Conservation (phyloP, 1,139 yeast species). For the Eremothecium gossypii region DNA sequence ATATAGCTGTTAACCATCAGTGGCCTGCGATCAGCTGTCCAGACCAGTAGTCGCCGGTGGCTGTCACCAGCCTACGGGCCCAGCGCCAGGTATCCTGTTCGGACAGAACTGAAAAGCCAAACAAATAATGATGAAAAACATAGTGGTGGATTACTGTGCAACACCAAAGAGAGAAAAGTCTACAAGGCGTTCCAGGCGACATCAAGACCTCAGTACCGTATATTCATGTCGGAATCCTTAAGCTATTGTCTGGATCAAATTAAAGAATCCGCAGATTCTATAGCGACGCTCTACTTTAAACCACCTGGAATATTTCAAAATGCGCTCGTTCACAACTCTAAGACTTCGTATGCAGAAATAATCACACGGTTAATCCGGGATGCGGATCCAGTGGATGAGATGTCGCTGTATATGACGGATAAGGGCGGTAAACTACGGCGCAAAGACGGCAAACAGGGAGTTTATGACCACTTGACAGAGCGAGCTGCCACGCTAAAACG, state of each 20-base stretch:
- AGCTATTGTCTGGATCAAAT: conserved; percentile 24
- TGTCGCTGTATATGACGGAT: conserved; percentile 22
- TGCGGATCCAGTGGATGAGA: conserved; percentile 24
- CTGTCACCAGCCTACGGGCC: no score
- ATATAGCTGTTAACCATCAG: background rate
- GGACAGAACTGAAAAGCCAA: no score
- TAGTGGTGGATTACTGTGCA: no score
- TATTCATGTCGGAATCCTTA: conserved; percentile 20
- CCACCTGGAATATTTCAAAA: conserved; percentile 31
- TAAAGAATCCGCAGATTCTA: conserved; percentile 21
- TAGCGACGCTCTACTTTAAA: conserved; percentile 25
- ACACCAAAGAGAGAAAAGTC: no score
- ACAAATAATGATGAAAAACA: no score
- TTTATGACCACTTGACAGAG: conserved; percentile 23
- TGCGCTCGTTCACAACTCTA: conserved; percentile 22
- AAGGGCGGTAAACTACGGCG: conserved; percentile 19
- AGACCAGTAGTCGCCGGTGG: no score
- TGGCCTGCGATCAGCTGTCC: background rate
- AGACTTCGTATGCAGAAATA: conserved; percentile 12
- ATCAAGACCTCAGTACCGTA: background rate
- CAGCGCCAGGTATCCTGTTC: no score
- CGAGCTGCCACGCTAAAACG: conserved; percentile 20
- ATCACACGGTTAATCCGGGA: conserved; percentile 25
- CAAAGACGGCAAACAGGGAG: conserved; percentile 28
- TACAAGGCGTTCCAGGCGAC: background rate